Conservation (phyloP, 2,329 filamentous ascomycete species). For the Phialophora tarda region DNA sequence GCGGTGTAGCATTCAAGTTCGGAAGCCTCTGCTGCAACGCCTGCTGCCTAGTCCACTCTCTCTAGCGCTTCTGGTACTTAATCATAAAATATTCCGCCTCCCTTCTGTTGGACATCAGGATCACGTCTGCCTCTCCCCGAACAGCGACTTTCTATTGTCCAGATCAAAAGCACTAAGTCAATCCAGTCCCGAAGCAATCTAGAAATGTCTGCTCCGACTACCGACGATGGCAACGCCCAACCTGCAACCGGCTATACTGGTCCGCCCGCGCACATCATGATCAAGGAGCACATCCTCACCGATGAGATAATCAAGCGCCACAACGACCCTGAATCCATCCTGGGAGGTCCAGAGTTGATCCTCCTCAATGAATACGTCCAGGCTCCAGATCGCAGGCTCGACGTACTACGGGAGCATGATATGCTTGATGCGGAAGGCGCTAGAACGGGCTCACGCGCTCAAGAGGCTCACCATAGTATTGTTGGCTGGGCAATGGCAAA, state of each 20-base stretch:
- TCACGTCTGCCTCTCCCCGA: slow-evolving; percentile 9
- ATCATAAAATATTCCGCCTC: slow-evolving; percentile 9
- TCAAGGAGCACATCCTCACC: slow-evolving; percentile 13
- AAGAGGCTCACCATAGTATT: slow-evolving; percentile 14
- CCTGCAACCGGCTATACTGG: slow-evolving; percentile 13
- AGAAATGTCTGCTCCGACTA: slow-evolving; percentile 12
- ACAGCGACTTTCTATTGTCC: slow-evolving; percentile 12
- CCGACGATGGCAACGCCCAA: slow-evolving; percentile 3
- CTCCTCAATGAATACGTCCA: slow-evolving; percentile 15
- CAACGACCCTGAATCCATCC: slow-evolving; percentile 11
- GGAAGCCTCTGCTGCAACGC: slow-evolving; percentile 12
- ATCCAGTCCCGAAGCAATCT: slow-evolving; percentile 9
- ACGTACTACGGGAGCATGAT: slow-evolving; percentile 6
- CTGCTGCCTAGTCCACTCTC: slow-evolving; percentile 12
- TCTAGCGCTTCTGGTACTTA: slow-evolving; percentile 11
- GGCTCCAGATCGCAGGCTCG: slow-evolving; percentile 15
- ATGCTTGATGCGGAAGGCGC: slow-evolving; percentile 13
- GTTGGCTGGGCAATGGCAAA: slow-evolving; percentile 14
- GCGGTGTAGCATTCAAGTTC: slow-evolving; percentile 11
- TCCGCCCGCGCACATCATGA: slow-evolving; percentile 12
- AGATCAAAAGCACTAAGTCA: slow-evolving; percentile 8
- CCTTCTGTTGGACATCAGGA: slow-evolving; percentile 7
- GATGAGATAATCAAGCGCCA: slow-evolving; percentile 15
- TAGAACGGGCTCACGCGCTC: slow-evolving; percentile 10
- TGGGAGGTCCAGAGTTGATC: slow-evolving; percentile 13